Evolutionary conservation across 1,139 yeast species (phyloP), one percentile per base, ranked within the genome.

Genomic region (Zygoascus hellenicus): DNA sequence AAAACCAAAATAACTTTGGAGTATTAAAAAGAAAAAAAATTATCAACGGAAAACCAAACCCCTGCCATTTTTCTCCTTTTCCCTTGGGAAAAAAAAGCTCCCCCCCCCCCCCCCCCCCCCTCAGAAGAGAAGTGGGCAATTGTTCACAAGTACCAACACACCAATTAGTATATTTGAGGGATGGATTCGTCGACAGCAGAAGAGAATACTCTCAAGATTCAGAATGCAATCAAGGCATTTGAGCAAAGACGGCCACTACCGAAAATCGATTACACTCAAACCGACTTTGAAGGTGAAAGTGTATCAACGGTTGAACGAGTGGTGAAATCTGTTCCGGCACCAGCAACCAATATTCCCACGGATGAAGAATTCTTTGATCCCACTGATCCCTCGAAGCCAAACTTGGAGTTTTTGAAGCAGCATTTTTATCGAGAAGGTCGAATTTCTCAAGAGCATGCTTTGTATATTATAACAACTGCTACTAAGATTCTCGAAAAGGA

Each of bases 391-490:
- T 54, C 59, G 10, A 61, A 61, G 49, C 97, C 97, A 15, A 77
- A 87, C 63, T 76, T 82, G 57, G 78, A 69, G 42, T 86, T 86
- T 57, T 68, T 92, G 48, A 80, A 76, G 55, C 76, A 81, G 34
- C 97, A 89, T 67, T 83, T 90, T 56, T 71, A 75, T 54, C 72
- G 77, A 39, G 97, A 92, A 63, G 98, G 98, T 2, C 74, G 96
- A 47, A 70, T 92, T 44, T 72, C 75, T 14, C 83, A 81, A 55
- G 72, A 73, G 10, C 97, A 92, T 62, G 90, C 89, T 1, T 61
- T 82, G 40, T 72, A 72, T 47, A 89, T 92, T 48, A 64, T 92
- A 48, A 63, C 70, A 31, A 74, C 73, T 63, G 95, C 95, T n/a
- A 81, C 90, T 0, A 73, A 72, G 39, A 65, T 81, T n/a, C 71